Percentiles rank a stretch among this genome's conserved stretches.
phyloP scores from a whole-genome alignment of 1,139 yeast species.

The Yamadazyma jaroonii region DNA sequence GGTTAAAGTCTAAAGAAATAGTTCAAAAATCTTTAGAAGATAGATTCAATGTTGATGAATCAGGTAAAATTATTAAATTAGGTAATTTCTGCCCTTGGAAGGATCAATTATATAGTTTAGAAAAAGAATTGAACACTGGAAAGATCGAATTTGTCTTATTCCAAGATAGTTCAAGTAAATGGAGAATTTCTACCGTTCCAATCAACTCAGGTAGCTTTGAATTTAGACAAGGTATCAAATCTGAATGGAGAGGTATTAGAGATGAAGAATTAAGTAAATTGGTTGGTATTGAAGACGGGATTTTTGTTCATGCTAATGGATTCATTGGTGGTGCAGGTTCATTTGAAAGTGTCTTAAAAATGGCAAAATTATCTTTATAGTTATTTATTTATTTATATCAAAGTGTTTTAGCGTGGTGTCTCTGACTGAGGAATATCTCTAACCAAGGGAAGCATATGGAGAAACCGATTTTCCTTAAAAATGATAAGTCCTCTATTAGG shows the following conservation, averaged over 20 bases:
- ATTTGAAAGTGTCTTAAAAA: conserved; percentile 68
- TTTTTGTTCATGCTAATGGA: conserved; percentile 95
- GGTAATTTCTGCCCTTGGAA: conserved; percentile 89
- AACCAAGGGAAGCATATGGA: too few relatives aligned
- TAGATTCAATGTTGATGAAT: conserved; percentile 51
- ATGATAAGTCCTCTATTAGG: too few relatives aligned
- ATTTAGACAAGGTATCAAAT: conserved; percentile 84
- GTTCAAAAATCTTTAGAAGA: conserved; percentile 67
- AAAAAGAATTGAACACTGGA: conserved; percentile 27
- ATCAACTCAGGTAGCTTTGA: conserved; percentile 71
- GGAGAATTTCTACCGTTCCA: conserved; percentile 94
- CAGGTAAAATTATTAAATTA: conserved; percentile 73
- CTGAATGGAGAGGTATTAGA: conserved; percentile 89
- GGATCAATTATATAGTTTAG: conserved; percentile 79
- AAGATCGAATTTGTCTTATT: conserved; percentile 75
- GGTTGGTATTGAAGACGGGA: conserved; percentile 80
- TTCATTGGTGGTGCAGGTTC: conserved; percentile 94
- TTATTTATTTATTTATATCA: neutral
- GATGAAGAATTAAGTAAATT: conserved; percentile 74
- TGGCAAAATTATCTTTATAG: conserved; percentile 54
- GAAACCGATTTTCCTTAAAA: too few relatives aligned
- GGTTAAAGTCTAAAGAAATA: conserved; percentile 85
- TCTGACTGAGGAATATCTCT: too few relatives aligned
- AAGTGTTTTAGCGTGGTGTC: too few relatives aligned
- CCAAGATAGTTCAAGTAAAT: conserved; percentile 64